These are phyloP conservation scores for Tremellales sp. DNA, from an alignment of 1,284 basidiomycete species.

Conservation along the genomic window DNA sequence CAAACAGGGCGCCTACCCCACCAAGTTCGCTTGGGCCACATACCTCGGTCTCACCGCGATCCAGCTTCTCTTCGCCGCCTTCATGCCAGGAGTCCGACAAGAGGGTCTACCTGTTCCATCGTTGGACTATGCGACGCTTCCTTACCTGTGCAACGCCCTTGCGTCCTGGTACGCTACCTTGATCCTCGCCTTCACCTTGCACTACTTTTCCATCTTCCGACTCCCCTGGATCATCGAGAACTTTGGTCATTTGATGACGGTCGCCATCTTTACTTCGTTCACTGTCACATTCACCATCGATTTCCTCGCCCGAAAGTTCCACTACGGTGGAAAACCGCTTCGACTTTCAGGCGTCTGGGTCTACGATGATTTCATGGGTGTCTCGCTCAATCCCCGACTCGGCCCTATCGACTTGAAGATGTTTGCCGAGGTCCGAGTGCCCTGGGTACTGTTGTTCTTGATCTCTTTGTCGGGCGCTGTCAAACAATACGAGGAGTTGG, in stretches of 20 bases:
- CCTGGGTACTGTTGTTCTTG: conserved; percentile 95
- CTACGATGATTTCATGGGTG: conserved; percentile 97
- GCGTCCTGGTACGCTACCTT: conserved; percentile 83
- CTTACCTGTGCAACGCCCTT: conserved; percentile 96
- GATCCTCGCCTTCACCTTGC: conserved; percentile 68
- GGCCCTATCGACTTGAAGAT: conserved; percentile 96
- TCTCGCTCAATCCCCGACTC: conserved; percentile 86
- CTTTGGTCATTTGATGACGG: conserved; percentile 94
- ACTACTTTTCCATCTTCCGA: conserved; percentile 79
- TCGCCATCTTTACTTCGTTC: conserved; percentile 89
- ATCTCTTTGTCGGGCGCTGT: conserved; percentile 86
- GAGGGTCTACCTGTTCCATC: conserved; percentile 81
- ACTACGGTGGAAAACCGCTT: conserved; percentile 68
- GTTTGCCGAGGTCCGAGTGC: conserved; percentile 98
- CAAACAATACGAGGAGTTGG: conserved; percentile 91
- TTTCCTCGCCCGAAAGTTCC: conserved; percentile 61
- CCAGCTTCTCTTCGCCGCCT: conserved; percentile 83
- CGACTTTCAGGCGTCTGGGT: conserved; percentile 91
- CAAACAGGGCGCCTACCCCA: conserved; percentile 82
- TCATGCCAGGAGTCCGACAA: conserved; percentile 89
- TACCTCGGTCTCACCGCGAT: conserved; percentile 86
- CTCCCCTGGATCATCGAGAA: conserved; percentile 95
- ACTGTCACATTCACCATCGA: conserved; percentile 75
- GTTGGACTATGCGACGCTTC: conserved; percentile 82
- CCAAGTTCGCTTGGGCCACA: conserved; percentile 77